phyloP scores from a whole-genome alignment of 495 filamentous ascomycete genomes.

The Talaromyces thailandensis region DNA sequence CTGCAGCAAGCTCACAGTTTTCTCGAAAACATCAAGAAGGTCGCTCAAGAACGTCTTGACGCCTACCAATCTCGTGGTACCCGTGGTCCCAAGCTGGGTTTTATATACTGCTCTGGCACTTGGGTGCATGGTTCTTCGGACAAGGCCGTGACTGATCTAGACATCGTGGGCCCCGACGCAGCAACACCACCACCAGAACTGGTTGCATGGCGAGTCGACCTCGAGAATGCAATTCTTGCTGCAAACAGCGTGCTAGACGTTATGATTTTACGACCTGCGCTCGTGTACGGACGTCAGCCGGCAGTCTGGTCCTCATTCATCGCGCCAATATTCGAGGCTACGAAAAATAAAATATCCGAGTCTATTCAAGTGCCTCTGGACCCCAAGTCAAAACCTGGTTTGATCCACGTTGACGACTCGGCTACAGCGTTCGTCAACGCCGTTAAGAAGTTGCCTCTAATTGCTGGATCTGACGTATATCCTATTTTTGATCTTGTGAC shows the following conservation, averaged over 20 bases:
- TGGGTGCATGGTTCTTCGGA: slow-evolving; percentile 30
- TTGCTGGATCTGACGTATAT: slow-evolving; percentile 19
- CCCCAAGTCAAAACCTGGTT: slow-evolving; percentile 9
- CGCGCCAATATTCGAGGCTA: slow-evolving; percentile 15
- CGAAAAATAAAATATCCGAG: slow-evolving; percentile 3
- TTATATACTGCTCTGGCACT: slow-evolving; percentile 30
- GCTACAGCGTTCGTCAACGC: slow-evolving; percentile 21
- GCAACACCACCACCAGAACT: slow-evolving; percentile 11
- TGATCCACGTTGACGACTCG: slow-evolving; percentile 32
- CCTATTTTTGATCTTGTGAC: slow-evolving; percentile 35
- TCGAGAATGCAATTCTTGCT: slow-evolving; percentile 25
- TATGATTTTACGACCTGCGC: slow-evolving; percentile 23
- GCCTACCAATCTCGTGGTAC: slow-evolving; percentile 8
- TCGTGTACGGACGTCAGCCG: slow-evolving; percentile 25
- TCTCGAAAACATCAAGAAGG: slow-evolving; percentile 13
- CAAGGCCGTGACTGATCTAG: slow-evolving; percentile 20
- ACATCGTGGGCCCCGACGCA: slow-evolving; percentile 14
- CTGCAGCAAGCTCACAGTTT: slow-evolving; percentile 11
- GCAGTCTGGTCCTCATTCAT: slow-evolving; percentile 18
- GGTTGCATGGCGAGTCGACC: slow-evolving; percentile 21
- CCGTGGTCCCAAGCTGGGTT: slow-evolving; percentile 27
- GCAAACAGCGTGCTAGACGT: slow-evolving; percentile 26
- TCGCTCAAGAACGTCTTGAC: slow-evolving; percentile 13
- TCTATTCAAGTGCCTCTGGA: slow-evolving; percentile 16
- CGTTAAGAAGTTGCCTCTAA: slow-evolving; percentile 24